Conservation (phyloP, 2,329 filamentous ascomycete species). For the Cladosporium sp. region DNA sequence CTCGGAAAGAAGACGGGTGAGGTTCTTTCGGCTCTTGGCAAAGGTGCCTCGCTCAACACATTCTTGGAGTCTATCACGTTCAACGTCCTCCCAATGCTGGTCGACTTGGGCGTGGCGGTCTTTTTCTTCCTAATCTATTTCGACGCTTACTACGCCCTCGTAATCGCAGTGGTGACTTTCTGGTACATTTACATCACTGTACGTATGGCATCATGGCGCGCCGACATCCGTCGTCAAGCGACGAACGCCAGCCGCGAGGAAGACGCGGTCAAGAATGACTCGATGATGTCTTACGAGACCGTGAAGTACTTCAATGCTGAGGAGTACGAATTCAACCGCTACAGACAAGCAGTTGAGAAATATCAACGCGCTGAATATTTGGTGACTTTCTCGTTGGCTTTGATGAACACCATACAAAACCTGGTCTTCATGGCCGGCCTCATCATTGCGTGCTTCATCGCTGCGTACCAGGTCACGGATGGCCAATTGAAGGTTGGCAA, state of each 20-base stretch:
- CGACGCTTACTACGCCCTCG: slow-evolving; percentile 84
- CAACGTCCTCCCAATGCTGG: slow-evolving; percentile 88
- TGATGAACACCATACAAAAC: slow-evolving; percentile 60
- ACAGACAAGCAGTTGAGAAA: slow-evolving; percentile 51
- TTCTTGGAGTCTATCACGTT: slow-evolving; percentile 97
- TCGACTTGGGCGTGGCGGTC: slow-evolving; percentile 83
- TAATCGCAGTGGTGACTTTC: slow-evolving; percentile 86
- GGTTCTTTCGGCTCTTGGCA: slow-evolving; percentile 90
- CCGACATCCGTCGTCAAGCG: slow-evolving; percentile 87
- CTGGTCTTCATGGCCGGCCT: slow-evolving; percentile 61
- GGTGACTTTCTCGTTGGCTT: slow-evolving; percentile 53
- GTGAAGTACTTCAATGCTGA: slow-evolving; percentile 64
- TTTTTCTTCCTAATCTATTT: slow-evolving; percentile 73
- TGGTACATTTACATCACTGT: slow-evolving; percentile 96
- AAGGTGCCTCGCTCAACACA: slow-evolving; percentile 91
- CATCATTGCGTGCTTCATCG: slow-evolving; percentile 64
- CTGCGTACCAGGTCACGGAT: slow-evolving; percentile 66
- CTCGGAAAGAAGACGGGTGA: slow-evolving; percentile 95
- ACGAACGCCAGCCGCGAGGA: slow-evolving; percentile 92
- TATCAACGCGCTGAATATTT: slow-evolving; percentile 57
- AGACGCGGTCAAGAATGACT: slow-evolving; percentile 97
- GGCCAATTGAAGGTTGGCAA: slow-evolving; percentile 59
- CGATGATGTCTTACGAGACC: slow-evolving; percentile 94
- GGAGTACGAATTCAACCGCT: slow-evolving; percentile 54
- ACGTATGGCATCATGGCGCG: slow-evolving; percentile 88